phyloP scores from a whole-genome alignment of 139 green algal genomes.

The Dunaliella sp. region DNA sequence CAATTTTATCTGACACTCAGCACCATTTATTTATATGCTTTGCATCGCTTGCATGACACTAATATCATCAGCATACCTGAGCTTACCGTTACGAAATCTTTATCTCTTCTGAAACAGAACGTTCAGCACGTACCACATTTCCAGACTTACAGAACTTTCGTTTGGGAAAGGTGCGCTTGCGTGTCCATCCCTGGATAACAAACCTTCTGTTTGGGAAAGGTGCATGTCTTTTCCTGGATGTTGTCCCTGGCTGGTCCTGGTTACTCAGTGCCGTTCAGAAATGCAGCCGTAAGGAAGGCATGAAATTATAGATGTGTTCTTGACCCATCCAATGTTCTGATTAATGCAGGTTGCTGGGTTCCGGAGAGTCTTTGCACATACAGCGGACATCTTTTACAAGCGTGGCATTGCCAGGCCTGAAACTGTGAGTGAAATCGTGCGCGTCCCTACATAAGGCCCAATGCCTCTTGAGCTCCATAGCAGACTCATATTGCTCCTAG shows the following conservation, averaged over 20 bases:
- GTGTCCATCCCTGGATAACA: too few relatives aligned
- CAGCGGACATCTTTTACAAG: conserved; percentile 78
- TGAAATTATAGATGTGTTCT: background rate
- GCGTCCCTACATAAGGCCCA: background rate
- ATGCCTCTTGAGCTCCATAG: too few relatives aligned
- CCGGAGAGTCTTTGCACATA: conserved; percentile 86
- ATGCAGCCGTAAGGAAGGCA: background rate
- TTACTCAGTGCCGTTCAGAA: background rate
- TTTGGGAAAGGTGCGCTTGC: conserved; percentile 38
- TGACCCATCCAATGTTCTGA: too few relatives aligned
- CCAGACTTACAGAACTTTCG: conserved; percentile 74
- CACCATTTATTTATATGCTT: too few relatives aligned
- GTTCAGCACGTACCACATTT: conserved; percentile 74
- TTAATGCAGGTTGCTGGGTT: conserved; percentile 65
- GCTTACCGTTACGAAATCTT: background rate
- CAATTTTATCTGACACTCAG: too few relatives aligned
- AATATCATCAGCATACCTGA: background rate
- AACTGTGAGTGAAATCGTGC: conserved; percentile 40
- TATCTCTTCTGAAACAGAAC: conserved; percentile 29
- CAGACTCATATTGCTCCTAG: background rate
- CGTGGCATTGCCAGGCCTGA: conserved; percentile 76
- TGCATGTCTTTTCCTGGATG: background rate
- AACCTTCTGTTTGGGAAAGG: background rate
- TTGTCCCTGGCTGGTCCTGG: background rate
- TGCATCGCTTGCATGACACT: too few relatives aligned